Evolutionary conservation across 2,329 filamentous ascomycete species (phyloP).

Genomic region (Capronia coronata): DNA sequence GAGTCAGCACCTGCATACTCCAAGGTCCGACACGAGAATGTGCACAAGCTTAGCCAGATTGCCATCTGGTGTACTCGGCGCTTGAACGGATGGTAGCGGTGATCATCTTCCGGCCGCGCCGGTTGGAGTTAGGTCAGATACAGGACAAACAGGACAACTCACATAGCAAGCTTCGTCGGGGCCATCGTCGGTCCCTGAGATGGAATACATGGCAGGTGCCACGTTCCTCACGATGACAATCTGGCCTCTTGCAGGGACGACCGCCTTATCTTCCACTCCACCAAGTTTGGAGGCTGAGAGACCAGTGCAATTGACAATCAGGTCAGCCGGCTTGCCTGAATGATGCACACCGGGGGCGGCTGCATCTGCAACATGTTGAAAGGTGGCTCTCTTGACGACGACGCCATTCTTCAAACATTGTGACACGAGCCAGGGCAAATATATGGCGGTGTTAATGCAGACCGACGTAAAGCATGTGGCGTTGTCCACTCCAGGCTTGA

Average conservation of each 20-base stretch:
- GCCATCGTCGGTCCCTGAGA: conserved; percentile 68
- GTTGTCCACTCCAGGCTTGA: conserved; percentile 61
- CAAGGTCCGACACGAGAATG: too few relatives aligned
- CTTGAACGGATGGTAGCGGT: too few relatives aligned
- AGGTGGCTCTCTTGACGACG: conserved; percentile 55
- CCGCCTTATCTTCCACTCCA: conserved; percentile 67
- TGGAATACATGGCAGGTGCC: conserved; percentile 60
- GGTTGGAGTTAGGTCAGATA: too few relatives aligned
- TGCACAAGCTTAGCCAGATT: too few relatives aligned
- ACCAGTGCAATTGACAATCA: conserved; percentile 82
- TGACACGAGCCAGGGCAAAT: conserved; percentile 76
- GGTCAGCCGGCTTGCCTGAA: conserved; percentile 52
- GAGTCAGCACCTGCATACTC: too few relatives aligned
- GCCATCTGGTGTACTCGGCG: too few relatives aligned
- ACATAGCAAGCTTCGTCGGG: conserved; percentile 64
- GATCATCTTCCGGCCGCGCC: too few relatives aligned
- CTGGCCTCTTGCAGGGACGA: conserved; percentile 76
- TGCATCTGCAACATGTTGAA: conserved; percentile 69
- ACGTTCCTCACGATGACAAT: conserved; percentile 77
- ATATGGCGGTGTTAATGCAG: conserved; percentile 85
- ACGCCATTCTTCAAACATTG: conserved; percentile 71
- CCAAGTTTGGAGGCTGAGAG: conserved; percentile 68
- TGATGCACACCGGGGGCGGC: conserved; percentile 56
- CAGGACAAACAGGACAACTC: neutral
- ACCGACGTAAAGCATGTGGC: conserved; percentile 74